These are phyloP conservation scores for Millerozyma acaciae DNA, from an alignment of 805 yeast genomes.

Conservation along the genomic window DNA sequence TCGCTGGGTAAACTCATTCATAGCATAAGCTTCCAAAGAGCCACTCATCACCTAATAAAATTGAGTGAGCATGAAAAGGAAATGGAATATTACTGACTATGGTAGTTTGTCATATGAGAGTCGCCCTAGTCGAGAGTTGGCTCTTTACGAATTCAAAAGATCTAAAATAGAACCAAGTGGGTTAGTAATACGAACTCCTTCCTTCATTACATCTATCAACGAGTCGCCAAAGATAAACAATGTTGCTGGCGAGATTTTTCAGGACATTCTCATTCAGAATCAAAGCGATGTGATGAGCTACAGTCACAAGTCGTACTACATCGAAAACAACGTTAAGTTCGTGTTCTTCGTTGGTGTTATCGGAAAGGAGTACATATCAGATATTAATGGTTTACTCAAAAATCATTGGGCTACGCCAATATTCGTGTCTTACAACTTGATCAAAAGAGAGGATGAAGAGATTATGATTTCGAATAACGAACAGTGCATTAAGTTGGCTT, in stretches of 20 bases:
- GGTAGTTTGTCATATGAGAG: too few species aligned
- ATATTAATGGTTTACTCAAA: slow-evolving; percentile 10
- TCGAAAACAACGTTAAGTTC: slow-evolving; percentile 9
- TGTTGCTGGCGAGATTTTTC: too few species aligned
- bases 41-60: neutral
- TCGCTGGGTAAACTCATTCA: too few species aligned
- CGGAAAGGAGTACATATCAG: slow-evolving; percentile 26
- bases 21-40: too few species aligned
- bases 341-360: slow-evolving; percentile 28
- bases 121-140: too few species aligned
- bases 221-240: too few species aligned
- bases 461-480: slow-evolving; percentile 5
- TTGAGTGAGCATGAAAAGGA: slow-evolving; percentile 1
- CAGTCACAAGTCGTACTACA: neutral
- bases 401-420: slow-evolving; percentile 5
- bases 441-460: neutral
- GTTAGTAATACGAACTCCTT: too few species aligned
- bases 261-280: too few species aligned
- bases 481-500: slow-evolving; percentile 19
- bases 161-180: too few species aligned
- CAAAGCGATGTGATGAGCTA: too few species aligned
- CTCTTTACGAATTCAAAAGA: too few species aligned
- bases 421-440: slow-evolving; percentile 16
- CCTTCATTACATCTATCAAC: too few species aligned
- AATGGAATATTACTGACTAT: neutral